Base-by-base conservation (phyloP, 352 stramenopile species). In the Poterioochromonas sp. region DNA sequence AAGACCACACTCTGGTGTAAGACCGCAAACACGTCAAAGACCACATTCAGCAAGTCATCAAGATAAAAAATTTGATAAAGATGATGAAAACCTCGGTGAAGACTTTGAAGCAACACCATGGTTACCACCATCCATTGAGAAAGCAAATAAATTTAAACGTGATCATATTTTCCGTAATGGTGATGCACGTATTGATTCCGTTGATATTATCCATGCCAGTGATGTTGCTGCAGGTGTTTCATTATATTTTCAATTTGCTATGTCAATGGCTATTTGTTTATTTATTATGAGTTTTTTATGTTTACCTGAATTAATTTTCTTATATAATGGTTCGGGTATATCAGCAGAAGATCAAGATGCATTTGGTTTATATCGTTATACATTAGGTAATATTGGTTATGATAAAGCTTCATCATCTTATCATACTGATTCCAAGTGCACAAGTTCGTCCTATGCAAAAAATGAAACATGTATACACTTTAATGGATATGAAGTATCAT, bases 101-200 rank as follows among this genome's bases (percentile, higher is more conserved):
- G 32, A 74, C n/a, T 74, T 74, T 54, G 65, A 74, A 58, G 26
- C 11, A 32, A 74, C 65, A 40, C 65, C 65, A 40, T 74, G 65
- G 65, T 32, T 74, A 32, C 65, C 65, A 39, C 65, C 65, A 35
- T 37, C 65, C 18, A 74, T 74, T 58, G 65, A 74, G 15, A 51
- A 58, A 54, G 65, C 41, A 53, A 74, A 74, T 34, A 37, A 54
- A n/a, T 74, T 37, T 54, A 32, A 39, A 58, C 18, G 15, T 22
- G 32, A 74, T 8, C 3, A 8, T 32, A n/a, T 74, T 54, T 74
- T 54, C 32, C 65, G 65, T 35, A n/a, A n/a, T 40, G 65, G 65
- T 37, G 41, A 74, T n/a, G 40, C 40, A 35, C 20, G 12, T 54
- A 29, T 74, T 8, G 12, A 54, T 54, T 58, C 37, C 18, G 22